phyloP scores from a whole-genome alignment of 2,329 filamentous ascomycete genomes.

The Aspergillus sclerotialis region DNA sequence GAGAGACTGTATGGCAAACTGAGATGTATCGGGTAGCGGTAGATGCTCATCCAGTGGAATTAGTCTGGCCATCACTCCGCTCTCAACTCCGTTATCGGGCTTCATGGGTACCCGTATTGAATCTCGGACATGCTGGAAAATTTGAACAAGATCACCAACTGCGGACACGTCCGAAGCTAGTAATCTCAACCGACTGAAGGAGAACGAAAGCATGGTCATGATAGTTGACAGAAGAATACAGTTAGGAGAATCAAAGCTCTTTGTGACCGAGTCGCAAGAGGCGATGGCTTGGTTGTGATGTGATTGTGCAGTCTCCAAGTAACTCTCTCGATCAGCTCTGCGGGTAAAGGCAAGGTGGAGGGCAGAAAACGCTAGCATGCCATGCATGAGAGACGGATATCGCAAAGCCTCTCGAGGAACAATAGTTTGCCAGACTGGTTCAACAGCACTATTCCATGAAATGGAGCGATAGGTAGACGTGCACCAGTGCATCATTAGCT shows the following conservation, averaged over 20 bases:
- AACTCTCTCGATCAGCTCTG: conserved; percentile 11
- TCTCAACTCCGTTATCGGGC: conserved; percentile 16
- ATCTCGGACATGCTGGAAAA: too few species aligned
- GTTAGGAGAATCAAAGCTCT: too few species aligned
- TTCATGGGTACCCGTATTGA: too few species aligned
- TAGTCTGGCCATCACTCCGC: conserved; percentile 20
- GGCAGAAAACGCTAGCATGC: conserved; percentile 28
- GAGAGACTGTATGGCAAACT: conserved; percentile 21
- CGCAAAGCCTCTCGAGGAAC: conserved; percentile 24
- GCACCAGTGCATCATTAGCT: conserved; percentile 31
- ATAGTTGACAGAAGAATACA: conserved; percentile 20
- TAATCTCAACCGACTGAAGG: too few species aligned
- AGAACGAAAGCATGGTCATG: too few species aligned
- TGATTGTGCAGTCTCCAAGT: conserved; percentile 21
- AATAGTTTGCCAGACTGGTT: conserved; percentile 24
- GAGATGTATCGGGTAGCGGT: conserved; percentile 29
- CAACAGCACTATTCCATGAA: conserved; percentile 15
- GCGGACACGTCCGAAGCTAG: too few species aligned
- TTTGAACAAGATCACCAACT: too few species aligned
- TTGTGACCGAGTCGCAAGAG: conserved; percentile 12
- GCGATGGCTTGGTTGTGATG: conserved; percentile 19
- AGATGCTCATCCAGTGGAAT: conserved; percentile 13
- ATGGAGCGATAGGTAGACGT: conserved; percentile 26
- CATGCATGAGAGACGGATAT: conserved; percentile 25
- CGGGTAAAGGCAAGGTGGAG: conserved; percentile 21